These are phyloP conservation scores for Pseudocercospora macadamiae DNA, from an alignment of 2,329 filamentous ascomycete genomes.

Conservation along the genomic window DNA sequence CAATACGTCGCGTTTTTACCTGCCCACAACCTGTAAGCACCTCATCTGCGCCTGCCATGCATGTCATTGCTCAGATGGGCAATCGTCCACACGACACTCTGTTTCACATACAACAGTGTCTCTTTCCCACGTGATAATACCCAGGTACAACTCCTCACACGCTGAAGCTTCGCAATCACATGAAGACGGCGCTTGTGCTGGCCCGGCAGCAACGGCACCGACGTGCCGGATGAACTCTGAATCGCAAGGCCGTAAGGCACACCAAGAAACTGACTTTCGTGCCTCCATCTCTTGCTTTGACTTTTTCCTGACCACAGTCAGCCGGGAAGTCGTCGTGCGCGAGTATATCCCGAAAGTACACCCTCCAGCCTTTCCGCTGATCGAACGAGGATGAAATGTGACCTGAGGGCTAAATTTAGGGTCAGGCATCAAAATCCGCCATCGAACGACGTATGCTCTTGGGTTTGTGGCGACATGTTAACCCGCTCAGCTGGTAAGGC, in stretches of 20 bases:
- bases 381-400: not conserved
- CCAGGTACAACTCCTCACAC: too few species aligned
- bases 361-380: not conserved
- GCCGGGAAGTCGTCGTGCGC: too few species aligned
- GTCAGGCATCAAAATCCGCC: not conserved
- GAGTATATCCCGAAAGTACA: not conserved
- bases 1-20: not conserved
- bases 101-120: not conserved
- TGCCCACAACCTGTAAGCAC: not conserved
- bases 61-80: not conserved
- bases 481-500: not conserved
- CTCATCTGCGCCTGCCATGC: not conserved
- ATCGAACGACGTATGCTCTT: not conserved
- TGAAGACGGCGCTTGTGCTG: not conserved
- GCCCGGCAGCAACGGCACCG: constrained; percentile 2
- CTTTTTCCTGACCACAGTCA: not conserved
- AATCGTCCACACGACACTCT: not conserved
- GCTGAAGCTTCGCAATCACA: not conserved
- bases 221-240: not conserved
- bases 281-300: not conserved
- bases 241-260: not conserved
- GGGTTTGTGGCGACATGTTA: not conserved
- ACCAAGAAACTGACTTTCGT: not conserved
- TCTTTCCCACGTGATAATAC: not conserved
- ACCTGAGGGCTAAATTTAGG: not conserved